These are phyloP conservation scores for Fabrea salina DNA, from an alignment of 169 alveolate genomes.

Conservation along the genomic window DNA sequence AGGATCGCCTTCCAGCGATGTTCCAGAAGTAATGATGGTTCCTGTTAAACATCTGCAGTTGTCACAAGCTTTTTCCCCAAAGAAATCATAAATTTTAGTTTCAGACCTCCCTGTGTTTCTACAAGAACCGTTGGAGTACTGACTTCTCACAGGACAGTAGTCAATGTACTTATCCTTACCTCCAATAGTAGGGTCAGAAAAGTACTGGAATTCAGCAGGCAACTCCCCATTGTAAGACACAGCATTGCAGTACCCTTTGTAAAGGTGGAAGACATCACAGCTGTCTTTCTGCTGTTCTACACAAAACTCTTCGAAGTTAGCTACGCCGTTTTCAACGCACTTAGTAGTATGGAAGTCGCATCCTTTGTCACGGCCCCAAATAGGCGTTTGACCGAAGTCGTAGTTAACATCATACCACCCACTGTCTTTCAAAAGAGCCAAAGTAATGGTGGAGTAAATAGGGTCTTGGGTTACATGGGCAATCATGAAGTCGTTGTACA, in stretches of 20 bases:
- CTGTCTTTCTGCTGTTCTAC: neutral
- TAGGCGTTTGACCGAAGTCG: neutral
- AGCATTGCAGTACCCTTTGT: neutral
- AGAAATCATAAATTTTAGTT: neutral
- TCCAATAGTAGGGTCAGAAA: neutral
- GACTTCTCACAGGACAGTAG: neutral
- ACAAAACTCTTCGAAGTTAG: neutral
- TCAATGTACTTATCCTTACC: neutral
- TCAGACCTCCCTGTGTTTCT: neutral
- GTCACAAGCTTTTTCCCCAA: neutral
- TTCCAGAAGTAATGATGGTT: neutral
- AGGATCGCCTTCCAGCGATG: neutral
- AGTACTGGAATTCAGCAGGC: neutral
- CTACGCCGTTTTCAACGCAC: neutral
- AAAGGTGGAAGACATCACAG: neutral
- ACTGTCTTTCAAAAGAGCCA: conserved; percentile 45
- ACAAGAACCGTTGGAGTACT: neutral
- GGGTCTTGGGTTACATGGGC: conserved; percentile 2
- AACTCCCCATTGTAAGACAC: neutral
- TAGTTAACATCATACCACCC: conserved; percentile 44
- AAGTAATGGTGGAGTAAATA: conserved; percentile 33
- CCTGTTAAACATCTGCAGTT: neutral
- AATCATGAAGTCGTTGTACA: conserved; percentile 59
- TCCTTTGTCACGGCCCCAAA: neutral
- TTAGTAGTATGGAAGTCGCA: conserved; percentile 9